Evolutionary conservation across 1,139 yeast species (phyloP).

Genomic region (Yamadazyma siamensis): DNA sequence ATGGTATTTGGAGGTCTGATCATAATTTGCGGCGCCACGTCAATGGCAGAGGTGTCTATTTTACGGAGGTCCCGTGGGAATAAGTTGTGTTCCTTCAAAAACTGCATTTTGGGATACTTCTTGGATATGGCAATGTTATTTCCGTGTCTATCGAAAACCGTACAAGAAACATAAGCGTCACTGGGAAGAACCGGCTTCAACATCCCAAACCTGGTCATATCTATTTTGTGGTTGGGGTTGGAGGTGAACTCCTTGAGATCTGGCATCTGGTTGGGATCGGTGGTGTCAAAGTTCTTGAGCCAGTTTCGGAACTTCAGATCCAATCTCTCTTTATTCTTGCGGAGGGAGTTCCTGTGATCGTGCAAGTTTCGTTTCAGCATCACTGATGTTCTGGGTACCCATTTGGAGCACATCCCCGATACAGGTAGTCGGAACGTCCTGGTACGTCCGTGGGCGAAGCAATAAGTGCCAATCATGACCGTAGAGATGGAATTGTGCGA

Average conservation of each 20-base stretch:
- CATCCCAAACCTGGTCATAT: conserved; percentile 20
- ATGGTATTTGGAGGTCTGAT: conserved; percentile 73
- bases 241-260: conserved; percentile 15
- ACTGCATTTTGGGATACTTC: conserved; percentile 71
- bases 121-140: conserved; percentile 71
- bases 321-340: too few relatives aligned
- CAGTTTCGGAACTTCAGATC: too few relatives aligned
- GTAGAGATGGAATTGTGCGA: too few relatives aligned
- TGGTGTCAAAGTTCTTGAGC: too few relatives aligned
- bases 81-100: conserved; percentile 70
- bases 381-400: not conserved
- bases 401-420: too few relatives aligned
- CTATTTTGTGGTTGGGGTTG: conserved; percentile 13
- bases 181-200: conserved; percentile 59
- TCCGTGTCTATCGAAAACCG: conserved; percentile 73
- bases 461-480: too few relatives aligned
- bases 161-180: conserved; percentile 59
- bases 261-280: conserved; percentile 11
- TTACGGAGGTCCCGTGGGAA: conserved; percentile 82
- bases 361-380: too few relatives aligned
- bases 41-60: conserved; percentile 84
- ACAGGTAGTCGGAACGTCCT: too few relatives aligned
- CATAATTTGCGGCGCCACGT: conserved; percentile 84
- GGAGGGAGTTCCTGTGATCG: too few relatives aligned
- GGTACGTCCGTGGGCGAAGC: too few relatives aligned